These are phyloP conservation scores for Cyclocybe aegerita DNA, from an alignment of 768 basidiomycete species.

Conservation along the genomic window DNA sequence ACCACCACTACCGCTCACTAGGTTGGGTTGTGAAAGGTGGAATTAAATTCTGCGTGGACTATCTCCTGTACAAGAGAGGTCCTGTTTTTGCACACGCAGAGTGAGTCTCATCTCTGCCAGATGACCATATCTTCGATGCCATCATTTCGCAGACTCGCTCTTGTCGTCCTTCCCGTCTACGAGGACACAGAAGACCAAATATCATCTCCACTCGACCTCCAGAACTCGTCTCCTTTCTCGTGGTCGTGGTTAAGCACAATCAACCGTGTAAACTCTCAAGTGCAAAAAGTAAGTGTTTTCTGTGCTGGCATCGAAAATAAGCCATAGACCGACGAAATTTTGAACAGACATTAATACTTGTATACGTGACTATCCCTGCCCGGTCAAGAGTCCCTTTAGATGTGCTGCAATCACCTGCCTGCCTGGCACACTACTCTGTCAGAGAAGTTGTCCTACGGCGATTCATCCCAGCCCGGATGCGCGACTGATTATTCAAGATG, in stretches of 20 bases:
- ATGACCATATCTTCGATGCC: not conserved
- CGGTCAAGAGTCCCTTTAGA: conserved; percentile 50
- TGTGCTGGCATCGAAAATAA: not conserved
- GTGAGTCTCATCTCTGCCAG: conserved; percentile 44
- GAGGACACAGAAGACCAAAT: conserved; percentile 75
- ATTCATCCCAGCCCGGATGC: conserved; percentile 91
- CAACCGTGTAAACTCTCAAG: conserved; percentile 94
- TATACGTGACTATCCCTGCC: conserved; percentile 92
- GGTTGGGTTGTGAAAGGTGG: conserved; percentile 98
- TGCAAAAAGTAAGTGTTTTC: conserved; percentile 74
- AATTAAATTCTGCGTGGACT: conserved; percentile 97
- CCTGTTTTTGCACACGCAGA: conserved; percentile 96
- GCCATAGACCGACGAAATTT: not conserved
- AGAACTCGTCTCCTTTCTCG: conserved; percentile 69
- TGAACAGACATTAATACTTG: conserved; percentile 79
- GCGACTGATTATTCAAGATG: conserved; percentile 49
- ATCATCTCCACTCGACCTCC: conserved; percentile 60
- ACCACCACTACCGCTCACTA: conserved; percentile 93
- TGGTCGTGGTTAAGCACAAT: conserved; percentile 98
- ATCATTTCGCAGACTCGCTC: conserved; percentile 64
- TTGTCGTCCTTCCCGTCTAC: conserved; percentile 90
- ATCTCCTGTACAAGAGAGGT: conserved; percentile 90
- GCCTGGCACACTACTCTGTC: conserved; percentile 74
- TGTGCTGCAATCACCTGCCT: conserved; percentile 67
- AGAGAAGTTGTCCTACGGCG: conserved; percentile 82